Evolutionary conservation across 805 yeast species (phyloP), one percentile per base, ranked within the genome.

Genomic region (Hanseniaspora pseudoguilliermondii): DNA sequence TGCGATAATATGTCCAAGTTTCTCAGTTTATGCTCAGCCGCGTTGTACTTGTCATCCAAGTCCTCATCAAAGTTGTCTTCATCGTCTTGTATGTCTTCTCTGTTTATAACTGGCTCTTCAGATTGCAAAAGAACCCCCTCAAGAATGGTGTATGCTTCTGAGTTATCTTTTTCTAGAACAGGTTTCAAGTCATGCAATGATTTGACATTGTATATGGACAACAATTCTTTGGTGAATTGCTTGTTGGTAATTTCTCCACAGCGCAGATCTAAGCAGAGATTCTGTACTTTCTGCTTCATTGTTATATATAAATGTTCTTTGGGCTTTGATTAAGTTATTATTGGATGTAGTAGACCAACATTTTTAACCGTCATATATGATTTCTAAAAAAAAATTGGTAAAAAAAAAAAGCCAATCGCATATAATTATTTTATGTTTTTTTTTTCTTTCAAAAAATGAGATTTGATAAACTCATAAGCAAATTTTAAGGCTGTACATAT

Each of bases 21-120:
- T 48, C 59, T 66, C 58, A 58, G 61, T n/a, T 57, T 44, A 41
- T 58, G 62, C 35, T 63, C 66, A 10, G 60, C 61, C 5, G 59
- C 59, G 20, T 61, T 60, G 57, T 60, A 60, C 41, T 61, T 59
- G 49, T 63, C 65, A 40, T 60, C 64, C 4, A 57, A 60, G 39
- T 63, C 65, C 43, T 62, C 67, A 44, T 65, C 66, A n/a, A 40
- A 58, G 11, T 29, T 46, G 9, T 55, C 57, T 13, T 47, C 55
- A 2, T 54, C 58, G 6, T 41, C 53, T 13, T 48, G 39, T 36
- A 38, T 23, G 25, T 40, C 50, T 6, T 49, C 54, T 6, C n/a
- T 32, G n/a, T 43, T 50, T 9, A n/a, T 6, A 16, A 49, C 48
- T 23, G 41, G 36, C 23, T 41, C 55, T 25, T 44, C 54, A 8